phyloP scores from a whole-genome alignment of 192 early-diverging fungal genomes.

The Entrophospora sp. region DNA sequence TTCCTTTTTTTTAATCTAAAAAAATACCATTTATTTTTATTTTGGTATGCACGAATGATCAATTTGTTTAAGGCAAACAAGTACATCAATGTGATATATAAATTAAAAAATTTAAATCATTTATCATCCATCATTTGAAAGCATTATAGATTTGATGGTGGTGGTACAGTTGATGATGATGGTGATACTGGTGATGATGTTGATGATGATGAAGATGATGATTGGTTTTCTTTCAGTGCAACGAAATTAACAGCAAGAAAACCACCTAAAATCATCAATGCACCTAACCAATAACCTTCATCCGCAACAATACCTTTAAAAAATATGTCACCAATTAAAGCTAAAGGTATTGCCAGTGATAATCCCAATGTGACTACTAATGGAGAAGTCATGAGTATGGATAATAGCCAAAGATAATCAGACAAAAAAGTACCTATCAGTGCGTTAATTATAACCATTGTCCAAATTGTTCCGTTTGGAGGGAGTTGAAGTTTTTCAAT shows the following conservation, averaged over 20 bases:
- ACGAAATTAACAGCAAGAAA: conserved; percentile 58
- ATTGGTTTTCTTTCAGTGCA: conserved; percentile 29
- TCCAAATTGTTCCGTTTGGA: conserved; percentile 38
- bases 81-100: too few relatives aligned
- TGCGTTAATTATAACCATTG: conserved; percentile 62
- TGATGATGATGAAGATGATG: too few relatives aligned
- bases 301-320: conserved; percentile 49
- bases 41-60: too few relatives aligned
- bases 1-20: too few relatives aligned
- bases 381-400: conserved; percentile 76
- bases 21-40: too few relatives aligned
- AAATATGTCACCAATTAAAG: conserved; percentile 53
- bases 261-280: conserved; percentile 51
- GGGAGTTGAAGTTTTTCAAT: conserved; percentile 63
- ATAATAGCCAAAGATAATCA: conserved; percentile 69
- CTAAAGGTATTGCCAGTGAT: conserved; percentile 52
- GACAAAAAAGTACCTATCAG: conserved; percentile 72
- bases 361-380: conserved; percentile 72
- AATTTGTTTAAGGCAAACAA: too few relatives aligned
- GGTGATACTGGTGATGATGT: too few relatives aligned
- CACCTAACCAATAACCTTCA: conserved; percentile 54
- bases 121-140: too few relatives aligned
- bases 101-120: too few relatives aligned
- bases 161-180: too few relatives aligned
- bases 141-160: too few relatives aligned